Evolutionary conservation across 2,329 filamentous ascomycete species (phyloP).

Genomic region (Lachnellula suecica): DNA sequence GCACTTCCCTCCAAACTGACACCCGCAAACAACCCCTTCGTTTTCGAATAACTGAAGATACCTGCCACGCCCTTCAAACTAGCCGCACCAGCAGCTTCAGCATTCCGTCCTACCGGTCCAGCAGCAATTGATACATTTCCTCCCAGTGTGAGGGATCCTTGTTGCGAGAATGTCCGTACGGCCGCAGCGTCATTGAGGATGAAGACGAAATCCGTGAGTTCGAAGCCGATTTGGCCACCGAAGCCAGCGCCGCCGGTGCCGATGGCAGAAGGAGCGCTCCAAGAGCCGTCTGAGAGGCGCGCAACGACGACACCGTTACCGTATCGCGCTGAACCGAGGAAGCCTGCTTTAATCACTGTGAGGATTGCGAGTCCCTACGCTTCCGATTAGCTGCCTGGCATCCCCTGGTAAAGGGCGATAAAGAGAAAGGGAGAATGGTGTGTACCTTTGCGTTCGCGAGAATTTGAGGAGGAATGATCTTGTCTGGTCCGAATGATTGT

Average conservation of each 20-base stretch:
- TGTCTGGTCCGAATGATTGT: slow-evolving; percentile 93
- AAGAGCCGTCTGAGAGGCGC: slow-evolving; percentile 71
- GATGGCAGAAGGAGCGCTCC: slow-evolving; percentile 81
- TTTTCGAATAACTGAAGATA: slow-evolving; percentile 97
- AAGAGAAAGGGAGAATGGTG: slow-evolving; percentile 10
- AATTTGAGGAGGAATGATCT: slow-evolving; percentile 89
- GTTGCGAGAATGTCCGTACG: slow-evolving; percentile 91
- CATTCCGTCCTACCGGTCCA: slow-evolving; percentile 89
- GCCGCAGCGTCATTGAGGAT: slow-evolving; percentile 91
- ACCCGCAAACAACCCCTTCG: slow-evolving; percentile 93
- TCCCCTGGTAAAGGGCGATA: neutral
- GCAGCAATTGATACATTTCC: slow-evolving; percentile 96
- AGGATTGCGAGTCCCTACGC: slow-evolving; percentile 74
- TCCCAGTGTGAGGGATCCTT: slow-evolving; percentile 86
- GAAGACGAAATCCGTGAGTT: slow-evolving; percentile 94
- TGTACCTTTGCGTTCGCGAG: slow-evolving; percentile 86
- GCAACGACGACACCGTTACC: slow-evolving; percentile 82
- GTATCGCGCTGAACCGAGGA: slow-evolving; percentile 79
- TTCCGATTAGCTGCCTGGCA: slow-evolving; percentile 13
- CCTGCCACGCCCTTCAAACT: slow-evolving; percentile 86
- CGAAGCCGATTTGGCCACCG: slow-evolving; percentile 83
- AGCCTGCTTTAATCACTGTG: slow-evolving; percentile 84
- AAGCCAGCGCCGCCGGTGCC: slow-evolving; percentile 79
- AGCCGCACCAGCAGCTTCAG: slow-evolving; percentile 91
- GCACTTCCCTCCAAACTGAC: slow-evolving; percentile 92